Conservation (phyloP, 305 asterid species). For the Fraxinus greggii region DNA sequence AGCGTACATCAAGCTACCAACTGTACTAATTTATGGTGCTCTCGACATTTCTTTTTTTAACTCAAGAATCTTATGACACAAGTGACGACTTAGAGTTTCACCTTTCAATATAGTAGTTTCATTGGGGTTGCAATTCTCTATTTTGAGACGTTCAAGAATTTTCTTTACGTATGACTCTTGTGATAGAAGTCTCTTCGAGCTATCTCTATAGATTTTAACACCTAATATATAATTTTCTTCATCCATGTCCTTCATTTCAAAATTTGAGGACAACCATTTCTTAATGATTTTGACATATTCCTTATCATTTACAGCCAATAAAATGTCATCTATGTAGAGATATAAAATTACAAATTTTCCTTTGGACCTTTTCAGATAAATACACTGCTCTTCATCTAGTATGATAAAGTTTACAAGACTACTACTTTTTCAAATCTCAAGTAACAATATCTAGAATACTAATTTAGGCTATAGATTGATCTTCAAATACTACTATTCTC, state of each 20-base stretch:
- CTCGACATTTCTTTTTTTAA: no score
- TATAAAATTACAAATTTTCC: no score
- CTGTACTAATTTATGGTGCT: background rate
- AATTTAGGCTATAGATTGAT: background rate
- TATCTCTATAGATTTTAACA: background rate
- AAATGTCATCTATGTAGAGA: background rate
- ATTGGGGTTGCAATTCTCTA: background rate
- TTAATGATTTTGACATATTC: background rate
- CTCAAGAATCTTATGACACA: background rate
- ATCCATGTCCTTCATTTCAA: background rate
- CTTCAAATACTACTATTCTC: background rate
- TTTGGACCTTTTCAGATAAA: no score
- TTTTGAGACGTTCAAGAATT: background rate
- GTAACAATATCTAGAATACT: background rate
- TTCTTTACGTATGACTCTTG: background rate
- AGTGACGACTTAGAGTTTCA: background rate
- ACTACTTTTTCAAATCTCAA: no score
- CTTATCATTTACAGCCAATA: background rate
- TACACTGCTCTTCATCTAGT: no score
- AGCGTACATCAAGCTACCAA: background rate
- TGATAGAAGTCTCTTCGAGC: background rate
- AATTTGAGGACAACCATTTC: background rate
- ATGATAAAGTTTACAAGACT: no score
- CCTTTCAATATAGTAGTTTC: background rate
- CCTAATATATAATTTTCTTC: background rate